Conservation (phyloP, 805 yeast species). For the Wickerhamiella alocasiicola region DNA sequence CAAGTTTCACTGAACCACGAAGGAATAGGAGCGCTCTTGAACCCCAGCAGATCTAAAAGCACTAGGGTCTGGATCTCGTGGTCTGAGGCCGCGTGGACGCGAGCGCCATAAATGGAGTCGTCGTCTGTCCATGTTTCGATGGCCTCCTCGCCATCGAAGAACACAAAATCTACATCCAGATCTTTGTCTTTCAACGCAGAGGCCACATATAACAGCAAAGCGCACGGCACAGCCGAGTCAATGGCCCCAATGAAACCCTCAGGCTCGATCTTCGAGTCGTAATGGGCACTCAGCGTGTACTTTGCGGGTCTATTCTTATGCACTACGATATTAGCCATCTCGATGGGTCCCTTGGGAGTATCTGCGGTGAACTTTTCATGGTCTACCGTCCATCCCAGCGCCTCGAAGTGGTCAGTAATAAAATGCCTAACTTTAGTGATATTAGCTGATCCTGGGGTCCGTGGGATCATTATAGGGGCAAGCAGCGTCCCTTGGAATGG, state of each 20-base stretch:
- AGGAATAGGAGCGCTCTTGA: slow-evolving; percentile 26
- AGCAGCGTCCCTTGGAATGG: slow-evolving; percentile 17
- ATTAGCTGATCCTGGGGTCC: slow-evolving; percentile 20
- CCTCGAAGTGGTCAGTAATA: slow-evolving; percentile 24
- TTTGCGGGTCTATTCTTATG: slow-evolving; percentile 15
- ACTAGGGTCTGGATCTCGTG: slow-evolving; percentile 33
- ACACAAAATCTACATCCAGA: slow-evolving; percentile 33
- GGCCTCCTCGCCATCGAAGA: slow-evolving; percentile 55
- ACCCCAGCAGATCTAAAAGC: slow-evolving; percentile 40
- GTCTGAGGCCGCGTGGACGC: slow-evolving; percentile 32
- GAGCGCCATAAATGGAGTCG: slow-evolving; percentile 47
- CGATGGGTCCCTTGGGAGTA: slow-evolving; percentile 29
- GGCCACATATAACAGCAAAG: slow-evolving; percentile 37
- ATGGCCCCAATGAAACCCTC: slow-evolving; percentile 49
- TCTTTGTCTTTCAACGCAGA: slow-evolving; percentile 20
- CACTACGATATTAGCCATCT: slow-evolving; percentile 27
- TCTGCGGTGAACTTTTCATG: slow-evolving; percentile 27
- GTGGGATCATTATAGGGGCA: slow-evolving; percentile 19
- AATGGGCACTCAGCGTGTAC: slow-evolving; percentile 37
- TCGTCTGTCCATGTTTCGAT: slow-evolving; percentile 37
- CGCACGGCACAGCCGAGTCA: slow-evolving; percentile 49
- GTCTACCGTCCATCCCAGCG: slow-evolving; percentile 23
- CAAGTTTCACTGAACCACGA: slow-evolving; percentile 36
- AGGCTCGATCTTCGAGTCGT: slow-evolving; percentile 39
- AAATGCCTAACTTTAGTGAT: slow-evolving; percentile 16